phyloP scores from a whole-genome alignment of 148 eudicot genomes.

The Rhododendron williamsianum region DNA sequence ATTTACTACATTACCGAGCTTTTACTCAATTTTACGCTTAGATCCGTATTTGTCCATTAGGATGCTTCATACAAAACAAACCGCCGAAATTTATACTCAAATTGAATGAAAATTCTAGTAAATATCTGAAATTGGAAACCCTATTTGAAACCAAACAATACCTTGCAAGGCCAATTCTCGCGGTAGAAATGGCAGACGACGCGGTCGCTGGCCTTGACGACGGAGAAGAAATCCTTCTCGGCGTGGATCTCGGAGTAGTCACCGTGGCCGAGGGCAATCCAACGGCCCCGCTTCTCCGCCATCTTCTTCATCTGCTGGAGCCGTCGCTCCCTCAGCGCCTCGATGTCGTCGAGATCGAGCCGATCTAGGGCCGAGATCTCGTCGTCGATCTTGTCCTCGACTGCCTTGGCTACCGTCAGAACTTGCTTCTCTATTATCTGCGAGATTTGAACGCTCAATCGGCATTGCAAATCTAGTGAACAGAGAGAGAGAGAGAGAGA shows the following conservation, averaged over 20 bases:
- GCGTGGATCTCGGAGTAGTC: constrained; percentile 78
- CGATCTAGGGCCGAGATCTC: constrained; percentile 79
- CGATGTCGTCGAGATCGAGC: constrained; percentile 79
- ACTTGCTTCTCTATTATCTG: constrained; percentile 84
- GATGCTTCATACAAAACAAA: neutral
- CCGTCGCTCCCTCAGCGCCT: constrained; percentile 71
- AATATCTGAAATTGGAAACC: neutral
- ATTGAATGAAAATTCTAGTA: neutral
- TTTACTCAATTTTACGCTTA: neutral
- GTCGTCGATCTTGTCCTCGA: constrained; percentile 86
- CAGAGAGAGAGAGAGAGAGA: neutral
- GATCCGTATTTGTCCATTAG: neutral
- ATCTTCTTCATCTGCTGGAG: constrained; percentile 93
- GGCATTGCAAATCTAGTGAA: neutral
- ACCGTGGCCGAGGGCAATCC: constrained; percentile 87
- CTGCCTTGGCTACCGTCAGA: constrained; percentile 73
- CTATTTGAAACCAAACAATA: constrained; percentile 11
- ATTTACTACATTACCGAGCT: neutral
- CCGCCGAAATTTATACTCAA: neutral
- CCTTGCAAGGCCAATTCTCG: constrained; percentile 99
- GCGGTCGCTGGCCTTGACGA: constrained; percentile 81
- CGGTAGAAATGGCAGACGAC: constrained; percentile 95
- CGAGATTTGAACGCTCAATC: neutral
- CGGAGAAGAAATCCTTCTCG: constrained; percentile 81
- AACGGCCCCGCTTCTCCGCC: constrained; percentile 84